These are phyloP conservation scores for Stachybotrys chartarum DNA, from an alignment of 2,329 filamentous ascomycete species.

Conservation along the genomic window DNA sequence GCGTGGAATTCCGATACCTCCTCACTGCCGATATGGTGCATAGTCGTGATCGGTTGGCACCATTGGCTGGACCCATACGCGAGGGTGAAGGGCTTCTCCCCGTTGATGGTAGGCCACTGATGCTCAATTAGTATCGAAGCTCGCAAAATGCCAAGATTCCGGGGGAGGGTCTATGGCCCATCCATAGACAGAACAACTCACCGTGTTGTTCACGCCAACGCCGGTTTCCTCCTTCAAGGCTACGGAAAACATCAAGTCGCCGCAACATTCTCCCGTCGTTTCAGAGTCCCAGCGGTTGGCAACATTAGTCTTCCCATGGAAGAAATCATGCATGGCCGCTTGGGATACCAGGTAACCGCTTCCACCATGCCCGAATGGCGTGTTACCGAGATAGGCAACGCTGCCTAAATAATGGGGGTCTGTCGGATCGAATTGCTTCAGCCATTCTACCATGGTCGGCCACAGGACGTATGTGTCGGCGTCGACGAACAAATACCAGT, in stretches of 20 bases:
- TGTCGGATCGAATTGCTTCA: conserved; percentile 33
- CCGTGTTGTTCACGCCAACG: conserved; percentile 31
- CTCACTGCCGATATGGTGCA: conserved; percentile 46
- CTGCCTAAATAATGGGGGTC: conserved; percentile 44
- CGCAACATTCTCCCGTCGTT: conserved; percentile 37
- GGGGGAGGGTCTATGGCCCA: neutral
- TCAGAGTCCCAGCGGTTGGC: conserved; percentile 38
- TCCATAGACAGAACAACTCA: conserved; percentile 17
- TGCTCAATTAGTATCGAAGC: neutral
- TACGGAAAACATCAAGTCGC: conserved; percentile 41
- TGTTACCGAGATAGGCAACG: conserved; percentile 30
- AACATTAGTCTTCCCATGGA: conserved; percentile 33
- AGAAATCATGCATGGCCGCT: conserved; percentile 39
- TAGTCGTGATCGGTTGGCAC: conserved; percentile 49
- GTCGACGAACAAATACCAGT: conserved; percentile 56
- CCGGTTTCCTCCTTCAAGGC: conserved; percentile 37
- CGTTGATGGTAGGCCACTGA: conserved; percentile 47
- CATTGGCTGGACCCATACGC: conserved; percentile 39
- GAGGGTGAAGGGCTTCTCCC: conserved; percentile 46
- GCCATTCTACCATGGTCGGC: conserved; percentile 42
- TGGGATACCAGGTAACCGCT: conserved; percentile 47
- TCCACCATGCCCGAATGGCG: conserved; percentile 48
- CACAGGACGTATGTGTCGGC: conserved; percentile 52
- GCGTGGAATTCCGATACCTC: conserved; percentile 44
- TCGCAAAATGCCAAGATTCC: neutral